Base-by-base conservation (phyloP, 345 rosid genomes). In the Murraya koenigii region DNA sequence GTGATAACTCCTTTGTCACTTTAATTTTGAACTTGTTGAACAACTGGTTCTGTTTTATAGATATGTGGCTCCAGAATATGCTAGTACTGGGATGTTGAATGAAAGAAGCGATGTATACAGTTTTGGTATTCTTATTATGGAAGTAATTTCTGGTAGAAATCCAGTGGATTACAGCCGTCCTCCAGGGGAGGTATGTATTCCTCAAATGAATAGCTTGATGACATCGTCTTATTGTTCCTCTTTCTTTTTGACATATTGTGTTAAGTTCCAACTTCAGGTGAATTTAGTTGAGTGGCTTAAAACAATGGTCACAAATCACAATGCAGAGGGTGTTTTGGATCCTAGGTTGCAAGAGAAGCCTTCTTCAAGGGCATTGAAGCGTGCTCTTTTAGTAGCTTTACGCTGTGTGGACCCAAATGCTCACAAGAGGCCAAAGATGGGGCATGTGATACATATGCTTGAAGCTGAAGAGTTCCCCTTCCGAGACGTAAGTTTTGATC, bases 31-130 rank as follows among this genome's bases (percentile, higher is more conserved):
- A 65, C 44, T 20, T 32, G 49, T 39, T 22, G 9, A n/a, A 7
- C 62, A 38, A 23, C 17, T 72, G 55, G 69, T 35, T 76, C 22
- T 76, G 33, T 75, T 75, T 74, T 25, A 19, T 84, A 91, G 96
- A 54, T 95, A 93, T 75, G 99, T 95, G 71, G 99, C 99, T 66
- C 99, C 99, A 25, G 99, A 95, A 71, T 95, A 95, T 77, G 99
- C 99, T 9, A 92, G 99, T 82, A 95, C 99, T 0, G 99, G 99
- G 61, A 95, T 95, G 99, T 84, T 95, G 86, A 95, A 93, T 63
- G 99, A 95, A 85, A 92, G 92, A 80, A 95, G 99, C 61, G 98
- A 95, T 83, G 95, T 86, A 1, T 95, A 95, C 81, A 92, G 99
- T 83, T 95, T 95, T 44, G 99, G 99, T 47, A 92, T 95, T 81